Evolutionary conservation across 768 basidiomycete species (phyloP).

Genomic region (Podaxis sp.): DNA sequence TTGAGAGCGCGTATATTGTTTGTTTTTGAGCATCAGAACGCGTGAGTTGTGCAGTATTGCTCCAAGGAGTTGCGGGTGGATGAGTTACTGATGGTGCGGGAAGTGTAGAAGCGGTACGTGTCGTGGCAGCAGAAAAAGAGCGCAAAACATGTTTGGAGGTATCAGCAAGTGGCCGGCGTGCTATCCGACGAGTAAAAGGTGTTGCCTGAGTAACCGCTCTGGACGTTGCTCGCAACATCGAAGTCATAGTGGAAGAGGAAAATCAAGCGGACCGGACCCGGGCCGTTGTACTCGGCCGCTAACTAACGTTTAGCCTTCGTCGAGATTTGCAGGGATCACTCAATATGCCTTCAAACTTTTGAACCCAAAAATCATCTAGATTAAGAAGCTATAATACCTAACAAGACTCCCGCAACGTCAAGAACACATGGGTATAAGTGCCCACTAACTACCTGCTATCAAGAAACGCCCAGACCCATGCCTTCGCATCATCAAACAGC

Average conservation of each 20-base stretch:
- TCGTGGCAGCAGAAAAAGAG: background rate
- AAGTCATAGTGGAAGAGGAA: background rate
- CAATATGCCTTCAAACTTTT: too few relatives aligned
- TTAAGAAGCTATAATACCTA: background rate
- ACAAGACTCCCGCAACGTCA: background rate
- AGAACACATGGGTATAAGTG: background rate
- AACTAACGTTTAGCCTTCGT: too few relatives aligned
- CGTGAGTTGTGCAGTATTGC: conserved; percentile 16
- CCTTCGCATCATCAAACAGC: background rate
- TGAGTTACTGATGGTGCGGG: background rate
- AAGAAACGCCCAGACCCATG: background rate
- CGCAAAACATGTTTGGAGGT: background rate
- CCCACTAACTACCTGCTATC: background rate
- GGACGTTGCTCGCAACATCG: conserved; percentile 1
- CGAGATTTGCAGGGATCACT: too few relatives aligned
- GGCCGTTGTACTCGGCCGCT: background rate
- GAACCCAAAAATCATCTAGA: background rate
- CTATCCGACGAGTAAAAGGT: background rate
- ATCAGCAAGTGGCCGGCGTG: background rate
- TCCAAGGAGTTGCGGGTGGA: background rate
- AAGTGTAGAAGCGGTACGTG: background rate
- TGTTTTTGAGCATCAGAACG: conserved; percentile 52
- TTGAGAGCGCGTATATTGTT: conserved; percentile 88
- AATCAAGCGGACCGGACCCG: background rate
- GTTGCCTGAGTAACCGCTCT: background rate